Evolutionary conservation across 768 basidiomycete genomes (phyloP).

Genomic region (Leccinum broughii): DNA sequence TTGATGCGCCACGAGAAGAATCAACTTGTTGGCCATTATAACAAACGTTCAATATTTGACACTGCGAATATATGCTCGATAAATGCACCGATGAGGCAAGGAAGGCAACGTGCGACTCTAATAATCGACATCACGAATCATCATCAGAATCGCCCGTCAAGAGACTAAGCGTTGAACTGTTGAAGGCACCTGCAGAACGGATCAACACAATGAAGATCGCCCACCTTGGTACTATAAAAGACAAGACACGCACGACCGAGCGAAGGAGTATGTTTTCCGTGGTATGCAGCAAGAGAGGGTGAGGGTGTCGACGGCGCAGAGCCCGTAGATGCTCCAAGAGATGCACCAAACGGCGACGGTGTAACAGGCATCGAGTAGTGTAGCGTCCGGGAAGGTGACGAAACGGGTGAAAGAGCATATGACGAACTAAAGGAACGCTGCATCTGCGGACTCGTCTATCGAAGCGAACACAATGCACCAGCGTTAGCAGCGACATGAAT

Average conservation of each 20-base stretch:
- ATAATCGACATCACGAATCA: slow-evolving; percentile 21
- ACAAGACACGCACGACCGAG: slow-evolving; percentile 36
- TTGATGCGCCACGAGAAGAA: not conserved
- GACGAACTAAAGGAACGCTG: slow-evolving; percentile 33
- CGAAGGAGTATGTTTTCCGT: slow-evolving; percentile 37
- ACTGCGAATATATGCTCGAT: slow-evolving; percentile 5
- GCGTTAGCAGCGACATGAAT: not conserved
- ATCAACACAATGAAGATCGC: not conserved
- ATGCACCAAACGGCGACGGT: slow-evolving; percentile 39
- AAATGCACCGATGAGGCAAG: slow-evolving; percentile 13
- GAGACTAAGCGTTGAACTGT: slow-evolving; percentile 28
- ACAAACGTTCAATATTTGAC: not conserved
- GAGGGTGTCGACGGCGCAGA: slow-evolving; percentile 36
- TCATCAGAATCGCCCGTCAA: slow-evolving; percentile 32
- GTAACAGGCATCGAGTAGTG: slow-evolving; percentile 38
- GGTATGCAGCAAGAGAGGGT: slow-evolving; percentile 41
- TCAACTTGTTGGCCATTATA: not conserved
- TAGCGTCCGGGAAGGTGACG: slow-evolving; percentile 35
- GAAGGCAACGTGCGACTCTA: not conserved
- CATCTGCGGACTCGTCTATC: slow-evolving; percentile 27
- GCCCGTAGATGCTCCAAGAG: slow-evolving; percentile 31
- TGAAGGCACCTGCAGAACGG: slow-evolving; percentile 27
- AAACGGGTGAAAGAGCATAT: slow-evolving; percentile 31
- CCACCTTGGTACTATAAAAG: not conserved
- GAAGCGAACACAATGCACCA: not conserved